phyloP scores from a whole-genome alignment of 129 eudicot species.

The Daucus carota region DNA sequence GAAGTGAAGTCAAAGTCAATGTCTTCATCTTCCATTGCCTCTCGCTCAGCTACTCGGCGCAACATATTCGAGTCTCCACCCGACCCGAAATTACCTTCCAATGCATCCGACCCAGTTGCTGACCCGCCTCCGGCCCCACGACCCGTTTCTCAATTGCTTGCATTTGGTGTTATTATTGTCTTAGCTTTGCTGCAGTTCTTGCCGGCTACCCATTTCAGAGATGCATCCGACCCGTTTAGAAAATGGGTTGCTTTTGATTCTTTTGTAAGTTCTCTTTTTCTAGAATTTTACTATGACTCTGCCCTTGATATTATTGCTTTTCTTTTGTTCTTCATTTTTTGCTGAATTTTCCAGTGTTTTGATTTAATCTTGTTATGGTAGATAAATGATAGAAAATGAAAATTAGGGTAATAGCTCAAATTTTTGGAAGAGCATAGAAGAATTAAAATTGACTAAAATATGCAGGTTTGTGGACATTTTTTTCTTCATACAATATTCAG shows the following conservation, averaged over 20 bases:
- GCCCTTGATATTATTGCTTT: not conserved
- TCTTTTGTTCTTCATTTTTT: not conserved
- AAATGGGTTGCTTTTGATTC: slow-evolving; percentile 13
- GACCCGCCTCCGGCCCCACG: slow-evolving; percentile 14
- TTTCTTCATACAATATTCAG: not conserved
- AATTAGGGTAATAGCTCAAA: not conserved
- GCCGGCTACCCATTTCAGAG: slow-evolving; percentile 19
- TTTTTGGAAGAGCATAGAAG: not conserved
- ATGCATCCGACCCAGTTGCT: not conserved
- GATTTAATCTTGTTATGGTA: not conserved
- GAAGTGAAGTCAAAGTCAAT: not conserved
- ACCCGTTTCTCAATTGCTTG: slow-evolving; percentile 14
- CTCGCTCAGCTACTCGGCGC: slow-evolving; percentile 11
- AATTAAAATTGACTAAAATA: not conserved
- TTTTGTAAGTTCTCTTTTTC: slow-evolving; percentile 1
- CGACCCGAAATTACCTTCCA: slow-evolving; percentile 12
- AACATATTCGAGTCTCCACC: not conserved
- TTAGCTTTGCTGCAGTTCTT: slow-evolving; percentile 11
- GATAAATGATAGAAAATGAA: not conserved
- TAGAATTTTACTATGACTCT: not conserved
- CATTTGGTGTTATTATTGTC: slow-evolving; percentile 7
- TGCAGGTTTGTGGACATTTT: not conserved
- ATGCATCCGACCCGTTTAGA: slow-evolving; percentile 11
- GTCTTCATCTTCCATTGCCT: slow-evolving; percentile 10
- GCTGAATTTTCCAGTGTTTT: not conserved